phyloP scores from a whole-genome alignment of 108 stramenopile species.

The Epithemia pelagica region DNA sequence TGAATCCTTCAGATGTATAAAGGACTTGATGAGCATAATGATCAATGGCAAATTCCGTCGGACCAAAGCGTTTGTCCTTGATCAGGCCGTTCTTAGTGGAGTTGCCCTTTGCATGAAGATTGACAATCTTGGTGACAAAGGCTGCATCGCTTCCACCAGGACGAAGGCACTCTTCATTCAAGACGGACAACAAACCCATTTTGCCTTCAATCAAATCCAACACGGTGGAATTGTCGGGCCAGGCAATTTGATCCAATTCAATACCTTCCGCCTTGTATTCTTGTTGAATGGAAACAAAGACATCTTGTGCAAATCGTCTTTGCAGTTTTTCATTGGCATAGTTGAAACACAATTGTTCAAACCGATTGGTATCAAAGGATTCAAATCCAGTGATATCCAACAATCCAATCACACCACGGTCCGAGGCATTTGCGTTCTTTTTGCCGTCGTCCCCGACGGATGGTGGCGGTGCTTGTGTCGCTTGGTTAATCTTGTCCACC shows the following conservation, averaged over 20 bases:
- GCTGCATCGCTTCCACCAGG: constrained; percentile 79
- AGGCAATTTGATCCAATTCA: constrained; percentile 73
- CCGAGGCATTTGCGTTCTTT: constrained; percentile 30
- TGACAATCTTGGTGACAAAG: constrained; percentile 50
- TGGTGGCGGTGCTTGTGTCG: constrained; percentile 57
- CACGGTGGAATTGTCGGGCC: constrained; percentile 87
- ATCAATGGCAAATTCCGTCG: constrained; percentile 74
- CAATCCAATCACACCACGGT: constrained; percentile 82
- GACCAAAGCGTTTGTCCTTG: constrained; percentile 33
- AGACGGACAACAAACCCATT: constrained; percentile 78
- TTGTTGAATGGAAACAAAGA: constrained; percentile 78
- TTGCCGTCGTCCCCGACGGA: constrained; percentile 15
- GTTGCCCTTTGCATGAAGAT: constrained; percentile 21
- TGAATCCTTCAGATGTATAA: constrained; percentile 76
- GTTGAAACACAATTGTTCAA: constrained; percentile 93
- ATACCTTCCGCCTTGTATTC: constrained; percentile 92
- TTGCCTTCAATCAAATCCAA: constrained; percentile 90
- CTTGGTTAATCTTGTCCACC: constrained; percentile 87
- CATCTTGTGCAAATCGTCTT: constrained; percentile 83
- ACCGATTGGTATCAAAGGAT: constrained; percentile 84
- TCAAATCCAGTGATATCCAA: constrained; percentile 99
- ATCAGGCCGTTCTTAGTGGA: constrained; percentile 47
- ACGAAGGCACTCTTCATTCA: constrained; percentile 94
- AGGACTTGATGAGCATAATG: constrained; percentile 91
- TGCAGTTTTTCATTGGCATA: constrained; percentile 91